Percentiles rank a stretch among this genome's conserved stretches.
phyloP scores from a whole-genome alignment of 306 rosid genomes.

The Prunus fruticosa region DNA sequence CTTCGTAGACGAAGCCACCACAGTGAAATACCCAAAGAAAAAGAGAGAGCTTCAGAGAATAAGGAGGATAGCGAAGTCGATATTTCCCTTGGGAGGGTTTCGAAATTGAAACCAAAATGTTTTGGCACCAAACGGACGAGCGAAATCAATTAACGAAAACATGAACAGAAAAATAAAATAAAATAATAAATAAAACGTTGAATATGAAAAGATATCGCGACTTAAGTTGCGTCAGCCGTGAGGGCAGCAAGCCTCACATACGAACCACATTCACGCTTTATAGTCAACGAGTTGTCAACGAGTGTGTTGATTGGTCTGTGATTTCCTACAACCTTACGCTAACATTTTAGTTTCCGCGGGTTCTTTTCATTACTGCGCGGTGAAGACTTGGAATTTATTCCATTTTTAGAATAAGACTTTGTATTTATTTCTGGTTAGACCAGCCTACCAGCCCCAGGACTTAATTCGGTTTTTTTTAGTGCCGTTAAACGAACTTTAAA shows the following conservation, averaged over 20 bases:
- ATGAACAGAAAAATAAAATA: not conserved
- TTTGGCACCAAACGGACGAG: not conserved
- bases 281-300: not conserved
- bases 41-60: not conserved
- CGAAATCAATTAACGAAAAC: not conserved
- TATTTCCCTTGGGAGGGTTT: not conserved
- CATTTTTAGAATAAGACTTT: no score
- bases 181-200: not conserved
- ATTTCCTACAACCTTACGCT: not conserved
- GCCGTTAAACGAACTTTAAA: fast-evolving
- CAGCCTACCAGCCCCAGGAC: no score
- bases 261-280: not conserved
- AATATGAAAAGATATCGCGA: not conserved
- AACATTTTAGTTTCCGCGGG: not conserved
- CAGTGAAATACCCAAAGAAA: not conserved
- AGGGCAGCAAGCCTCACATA: not conserved
- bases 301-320: not conserved
- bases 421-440: no score
- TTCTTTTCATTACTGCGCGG: no score
- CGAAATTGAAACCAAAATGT: not conserved
- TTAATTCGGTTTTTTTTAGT: no score
- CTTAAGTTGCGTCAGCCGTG: not conserved
- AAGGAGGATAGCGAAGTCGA: not conserved
- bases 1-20: not conserved
- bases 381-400: not conserved